Base-by-base conservation (phyloP, 2,329 filamentous ascomycete species). In the Aspergillus tubingensis region DNA sequence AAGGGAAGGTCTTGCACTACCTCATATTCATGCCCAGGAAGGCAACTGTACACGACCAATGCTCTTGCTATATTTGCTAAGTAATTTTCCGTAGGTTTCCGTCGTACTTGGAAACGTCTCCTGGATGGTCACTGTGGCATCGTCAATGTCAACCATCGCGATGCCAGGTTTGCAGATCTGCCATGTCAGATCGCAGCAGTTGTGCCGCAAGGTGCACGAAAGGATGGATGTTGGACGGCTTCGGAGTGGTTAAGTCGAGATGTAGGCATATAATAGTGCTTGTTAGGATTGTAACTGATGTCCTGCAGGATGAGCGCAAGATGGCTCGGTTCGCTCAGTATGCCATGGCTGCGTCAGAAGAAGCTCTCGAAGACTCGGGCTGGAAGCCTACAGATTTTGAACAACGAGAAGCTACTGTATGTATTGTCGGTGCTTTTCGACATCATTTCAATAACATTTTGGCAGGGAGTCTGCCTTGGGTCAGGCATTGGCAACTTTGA, bases 401-500 rank as follows among this genome's bases (percentile, higher is more conserved):
- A 23, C 86, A 93, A 59, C 83, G 85, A 23, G 90, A 96, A 71
- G 83, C 83, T 57, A 96, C 93, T 0, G 85, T 86, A 76, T 54
- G 76, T 63, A 27, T 25, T 44, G n/a, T 51, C 5, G 48, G 39
- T n/a, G 5, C 13, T 17, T 27, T 54, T 25, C n/a, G 6, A 25
- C 5, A 6, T 49, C 30, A 19, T 43, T 10, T 21, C n/a, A 5
- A 19, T 32, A 23, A 27, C 19, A 4, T 10, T 41, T 15, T 49
- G 5, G 8, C 61, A 86, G 85, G 95, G 95, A 0, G 91, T 99
- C 1, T 96, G 94, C 70, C 83, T 99, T 43, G 95, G 95, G 2
- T 98, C 94, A 66, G 95, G 95, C 1, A 97, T 99, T 69, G 95
- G 95, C 15, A 97, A 95, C 70, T 83, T 99, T 41, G 90, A 96